A percentile compares a stretch with the other conserved stretches of the same genome.
Evolutionary conservation across 2,329 filamentous ascomycete species (phyloP).

Genomic region (Coniochaeta prunicola): DNA sequence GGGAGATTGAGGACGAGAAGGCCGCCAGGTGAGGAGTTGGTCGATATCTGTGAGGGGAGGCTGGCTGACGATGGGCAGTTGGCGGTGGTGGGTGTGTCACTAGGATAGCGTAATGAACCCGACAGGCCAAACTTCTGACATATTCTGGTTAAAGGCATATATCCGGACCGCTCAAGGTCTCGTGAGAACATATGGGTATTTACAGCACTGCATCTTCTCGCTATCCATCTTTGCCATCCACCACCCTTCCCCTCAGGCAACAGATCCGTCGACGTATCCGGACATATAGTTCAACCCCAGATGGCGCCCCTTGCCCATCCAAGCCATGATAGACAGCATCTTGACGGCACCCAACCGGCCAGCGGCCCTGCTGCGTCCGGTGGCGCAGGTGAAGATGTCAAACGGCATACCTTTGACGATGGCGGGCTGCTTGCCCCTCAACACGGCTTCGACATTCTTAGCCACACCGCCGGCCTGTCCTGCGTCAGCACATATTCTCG

Average conservation of each 20-base stretch:
- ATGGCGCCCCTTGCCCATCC: conserved; percentile 43
- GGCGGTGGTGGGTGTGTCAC: neutral
- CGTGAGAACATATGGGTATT: neutral
- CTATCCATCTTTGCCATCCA: neutral
- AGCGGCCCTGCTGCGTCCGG: conserved; percentile 41
- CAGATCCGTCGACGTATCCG: conserved; percentile 39
- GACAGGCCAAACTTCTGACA: neutral
- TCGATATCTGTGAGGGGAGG: neutral
- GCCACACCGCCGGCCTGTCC: conserved; percentile 38
- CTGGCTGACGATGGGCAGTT: neutral
- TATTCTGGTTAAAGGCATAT: neutral
- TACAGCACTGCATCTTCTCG: neutral
- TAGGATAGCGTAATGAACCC: neutral
- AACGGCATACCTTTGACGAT: conserved; percentile 39
- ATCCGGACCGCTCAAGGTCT: neutral
- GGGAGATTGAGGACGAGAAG: conserved; percentile 85
- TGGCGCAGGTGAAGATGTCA: conserved; percentile 40
- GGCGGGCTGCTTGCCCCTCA: conserved; percentile 35
- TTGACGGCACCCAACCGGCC: conserved; percentile 40
- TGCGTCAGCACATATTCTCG: neutral
- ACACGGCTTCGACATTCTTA: conserved; percentile 43
- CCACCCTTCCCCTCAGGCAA: conserved; percentile 21
- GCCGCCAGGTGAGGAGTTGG: conserved; percentile 31
- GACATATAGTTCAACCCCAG: conserved; percentile 36
- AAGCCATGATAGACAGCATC: conserved; percentile 43